phyloP scores from a whole-genome alignment of 2,329 filamentous ascomycete genomes.

The Magnaporthiopsis rhizophila region DNA sequence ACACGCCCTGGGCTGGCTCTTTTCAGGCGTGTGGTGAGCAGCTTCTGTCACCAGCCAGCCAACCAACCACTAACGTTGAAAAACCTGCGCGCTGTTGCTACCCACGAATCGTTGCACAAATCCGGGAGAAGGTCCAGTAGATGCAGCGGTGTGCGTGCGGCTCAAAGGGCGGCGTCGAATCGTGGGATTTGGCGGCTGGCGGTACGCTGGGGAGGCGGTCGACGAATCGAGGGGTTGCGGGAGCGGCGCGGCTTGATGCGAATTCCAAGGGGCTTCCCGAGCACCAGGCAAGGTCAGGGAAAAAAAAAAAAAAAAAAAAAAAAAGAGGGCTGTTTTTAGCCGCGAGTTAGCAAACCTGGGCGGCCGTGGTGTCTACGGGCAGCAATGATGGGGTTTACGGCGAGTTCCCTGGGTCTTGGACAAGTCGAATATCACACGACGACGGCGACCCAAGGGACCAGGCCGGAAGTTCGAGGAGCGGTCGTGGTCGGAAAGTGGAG shows the following conservation, averaged over 20 bases:
- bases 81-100: not conserved
- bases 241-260: not conserved
- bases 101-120: not conserved
- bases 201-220: not conserved
- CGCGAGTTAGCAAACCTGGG: not conserved
- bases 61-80: too few species aligned
- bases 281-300: not conserved
- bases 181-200: not conserved
- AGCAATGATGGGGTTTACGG: not conserved
- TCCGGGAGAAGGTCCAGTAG: not conserved
- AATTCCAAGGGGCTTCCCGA: not conserved
- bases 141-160: not conserved
- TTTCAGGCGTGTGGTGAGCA: too few species aligned
- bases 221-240: not conserved
- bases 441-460: not conserved
- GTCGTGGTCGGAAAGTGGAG: not conserved
- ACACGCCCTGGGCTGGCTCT: too few species aligned
- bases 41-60: too few species aligned
- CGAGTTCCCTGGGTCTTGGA: not conserved
- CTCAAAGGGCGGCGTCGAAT: not conserved
- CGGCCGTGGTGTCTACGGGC: too few species aligned
- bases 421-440: not conserved
- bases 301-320: not conserved
- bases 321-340: not conserved
- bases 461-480: too few species aligned